A percentile compares a stretch with the other conserved stretches of the same genome.
These are phyloP conservation scores for Colletotrichum chlorophyti DNA, from an alignment of 2,329 filamentous ascomycete species.

Conservation along the genomic window DNA sequence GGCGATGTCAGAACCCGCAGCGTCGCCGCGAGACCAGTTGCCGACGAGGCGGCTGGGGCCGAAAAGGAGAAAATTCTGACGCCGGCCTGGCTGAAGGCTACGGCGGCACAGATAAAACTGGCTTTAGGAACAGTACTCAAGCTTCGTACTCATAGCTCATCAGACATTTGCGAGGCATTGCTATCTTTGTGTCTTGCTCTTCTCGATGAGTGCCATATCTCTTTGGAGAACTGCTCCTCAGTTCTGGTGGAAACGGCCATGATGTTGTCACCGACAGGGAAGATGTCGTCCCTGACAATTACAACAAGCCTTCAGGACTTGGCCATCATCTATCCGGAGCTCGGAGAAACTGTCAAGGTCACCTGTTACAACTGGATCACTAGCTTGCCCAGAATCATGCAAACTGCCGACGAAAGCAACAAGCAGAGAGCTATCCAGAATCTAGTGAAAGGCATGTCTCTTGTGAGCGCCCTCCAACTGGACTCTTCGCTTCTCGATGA, in stretches of 20 bases:
- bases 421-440: slow-evolving; percentile 78
- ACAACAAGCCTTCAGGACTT: slow-evolving; percentile 67
- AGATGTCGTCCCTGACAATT: slow-evolving; percentile 42
- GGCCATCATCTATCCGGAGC: slow-evolving; percentile 64
- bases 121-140: slow-evolving; percentile 81
- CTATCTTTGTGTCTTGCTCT: slow-evolving; percentile 75
- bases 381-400: slow-evolving; percentile 82
- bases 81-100: slow-evolving; percentile 78
- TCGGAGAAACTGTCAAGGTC: slow-evolving; percentile 70
- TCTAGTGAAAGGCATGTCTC: slow-evolving; percentile 74
- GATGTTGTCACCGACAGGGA: slow-evolving; percentile 64
- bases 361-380: slow-evolving; percentile 83
- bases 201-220: slow-evolving; percentile 78
- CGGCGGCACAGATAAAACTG: slow-evolving; percentile 80
- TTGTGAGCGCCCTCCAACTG: slow-evolving; percentile 69
- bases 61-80: slow-evolving; percentile 49
- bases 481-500: slow-evolving; percentile 72
- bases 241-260: slow-evolving; percentile 86
- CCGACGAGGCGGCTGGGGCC: slow-evolving; percentile 27
- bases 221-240: slow-evolving; percentile 71
- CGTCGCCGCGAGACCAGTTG: slow-evolving; percentile 44
- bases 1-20: slow-evolving; percentile 62
- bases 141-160: slow-evolving; percentile 72
- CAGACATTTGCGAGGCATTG: slow-evolving; percentile 72
- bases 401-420: slow-evolving; percentile 78